Evolutionary conservation across 108 stramenopile species (phyloP), one percentile per base, ranked within the genome.

Genomic region (Conticribra weissflogii): DNA sequence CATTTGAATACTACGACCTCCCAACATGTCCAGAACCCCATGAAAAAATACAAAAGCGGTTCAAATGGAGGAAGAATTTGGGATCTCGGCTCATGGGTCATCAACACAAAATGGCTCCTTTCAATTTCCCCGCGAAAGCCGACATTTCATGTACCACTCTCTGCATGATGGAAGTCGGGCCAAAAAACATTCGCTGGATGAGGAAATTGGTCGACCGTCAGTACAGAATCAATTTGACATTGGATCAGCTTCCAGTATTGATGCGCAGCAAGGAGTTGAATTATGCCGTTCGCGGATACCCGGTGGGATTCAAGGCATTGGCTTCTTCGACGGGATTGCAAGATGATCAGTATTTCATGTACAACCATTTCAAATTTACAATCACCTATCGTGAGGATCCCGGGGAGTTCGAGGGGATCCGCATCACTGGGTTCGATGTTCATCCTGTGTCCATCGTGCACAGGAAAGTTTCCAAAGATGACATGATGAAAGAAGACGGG

Each of bases 341-440:
- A 29, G 63, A 87, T 27, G 80, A 83, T 62, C 80, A 87, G 60
- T 86, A 85, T 66, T 96, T 63, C 68, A 63, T 97, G 3, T 91
- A 87, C 92, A 97, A 98, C 81, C 97, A 97, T 66, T 59, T 97
- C 45, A 89, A 92, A 41, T 93, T 99, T 66, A 72, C 86, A 8
- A 84, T 99, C 14, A 85, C 84, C 51, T 96, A 95, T 68, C 89
- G 86, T 53, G 79, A 89, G 44, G 83, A 81, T 56, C 76, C 84
- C 25, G 31, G 46, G n/a, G 66, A 83, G 49, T 90, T 89, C 54
- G 78, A 85, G 15, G 94, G 93, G 2, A 62, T 89, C 9, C 89
- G 95, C 18, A 92, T 99, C 53, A 96, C 97, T 33, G 98, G 96
- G 0, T 97, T 99, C 66, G 96, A 96, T 76, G 91, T 89, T 8